Evolutionary conservation across 225 moss, liverwort and hornwort genomes (phyloP), one percentile per base, ranked within the genome.

Genomic region (Pleurozium schreberi): DNA sequence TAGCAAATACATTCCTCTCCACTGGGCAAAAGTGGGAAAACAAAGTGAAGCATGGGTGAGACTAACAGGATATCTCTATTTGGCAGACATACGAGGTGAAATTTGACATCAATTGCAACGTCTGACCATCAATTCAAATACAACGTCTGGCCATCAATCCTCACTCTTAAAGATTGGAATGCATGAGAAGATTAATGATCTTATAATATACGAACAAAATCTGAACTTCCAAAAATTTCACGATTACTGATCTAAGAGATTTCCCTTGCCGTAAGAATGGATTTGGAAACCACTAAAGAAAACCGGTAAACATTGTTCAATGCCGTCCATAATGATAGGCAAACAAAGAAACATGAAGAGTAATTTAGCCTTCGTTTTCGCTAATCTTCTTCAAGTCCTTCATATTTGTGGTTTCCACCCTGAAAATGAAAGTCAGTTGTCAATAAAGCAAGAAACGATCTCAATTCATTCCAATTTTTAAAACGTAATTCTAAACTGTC

Each of bases 361-460:
- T 40, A 50, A 59, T 73, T 88, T 80, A 95, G 85, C 92, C 90
- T 90, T 93, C 91, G 22, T 86, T 91, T 84, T 95, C 94, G 84
- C 89, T 92, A 12, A 95, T 86, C 89, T 98, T 97, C 95, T 98
- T 98, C 91, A 98, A 93, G 84, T 96, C 97, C 91, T 97, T 94
- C 98, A 98, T 98, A 89, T 98, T 98, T 85, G 98, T 98, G 22
- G 98, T 98, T 92, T 97, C 98, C 87, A 98, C 97, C 91, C 97
- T 98, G 95, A 94, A 92, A 65, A 91, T 49, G 65, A 86, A 84
- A 89, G 45, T 50, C 82, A 89, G 9, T 69, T 81, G 75, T 88
- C 67, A 92, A 34, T 66, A 67, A 27, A 90, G 70, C 68, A 70
- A 70, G 50, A 81, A 57, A 65, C 22, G n/a, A 88, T 30, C 61